Evolutionary conservation across 2,329 filamentous ascomycete species (phyloP).

Genomic region (Davidsoniella virescens): DNA sequence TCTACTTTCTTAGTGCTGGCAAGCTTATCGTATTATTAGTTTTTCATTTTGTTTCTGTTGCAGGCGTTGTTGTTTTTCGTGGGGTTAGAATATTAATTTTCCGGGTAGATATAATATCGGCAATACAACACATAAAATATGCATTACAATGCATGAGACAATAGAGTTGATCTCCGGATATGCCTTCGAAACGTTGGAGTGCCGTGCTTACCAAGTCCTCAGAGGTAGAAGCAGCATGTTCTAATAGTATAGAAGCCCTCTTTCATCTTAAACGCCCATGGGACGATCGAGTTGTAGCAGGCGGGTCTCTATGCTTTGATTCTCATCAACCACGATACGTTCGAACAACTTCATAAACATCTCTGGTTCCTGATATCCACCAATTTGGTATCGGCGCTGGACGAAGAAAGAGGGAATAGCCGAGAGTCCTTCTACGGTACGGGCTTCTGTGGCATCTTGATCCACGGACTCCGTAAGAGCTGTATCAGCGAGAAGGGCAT

Average conservation of each 20-base stretch:
- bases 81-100: neutral
- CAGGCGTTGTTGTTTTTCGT: slow-evolving; percentile 7
- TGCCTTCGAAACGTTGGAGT: too few relatives aligned
- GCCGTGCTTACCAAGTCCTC: too few relatives aligned
- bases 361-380: slow-evolving; percentile 52
- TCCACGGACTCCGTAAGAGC: slow-evolving; percentile 19
- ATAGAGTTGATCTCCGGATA: neutral
- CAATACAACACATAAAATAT: too few relatives aligned
- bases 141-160: too few relatives aligned
- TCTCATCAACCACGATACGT: slow-evolving; percentile 24
- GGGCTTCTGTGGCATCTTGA: slow-evolving; percentile 18
- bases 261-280: neutral
- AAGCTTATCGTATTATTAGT: neutral
- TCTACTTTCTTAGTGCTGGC: neutral
- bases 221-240: too few relatives aligned
- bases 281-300: neutral
- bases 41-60: slow-evolving; percentile 7
- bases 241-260: neutral
- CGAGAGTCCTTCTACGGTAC: slow-evolving; percentile 26
- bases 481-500: slow-evolving; percentile 19
- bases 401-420: slow-evolving; percentile 63
- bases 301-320: neutral
- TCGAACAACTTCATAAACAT: slow-evolving; percentile 54
- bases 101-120: too few relatives aligned
- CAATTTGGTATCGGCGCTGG: slow-evolving; percentile 49